A percentile compares a stretch with the other conserved stretches of the same genome.
phyloP scores from a whole-genome alignment of 2,329 filamentous ascomycete species.

The Ceratocystis colombiana region DNA sequence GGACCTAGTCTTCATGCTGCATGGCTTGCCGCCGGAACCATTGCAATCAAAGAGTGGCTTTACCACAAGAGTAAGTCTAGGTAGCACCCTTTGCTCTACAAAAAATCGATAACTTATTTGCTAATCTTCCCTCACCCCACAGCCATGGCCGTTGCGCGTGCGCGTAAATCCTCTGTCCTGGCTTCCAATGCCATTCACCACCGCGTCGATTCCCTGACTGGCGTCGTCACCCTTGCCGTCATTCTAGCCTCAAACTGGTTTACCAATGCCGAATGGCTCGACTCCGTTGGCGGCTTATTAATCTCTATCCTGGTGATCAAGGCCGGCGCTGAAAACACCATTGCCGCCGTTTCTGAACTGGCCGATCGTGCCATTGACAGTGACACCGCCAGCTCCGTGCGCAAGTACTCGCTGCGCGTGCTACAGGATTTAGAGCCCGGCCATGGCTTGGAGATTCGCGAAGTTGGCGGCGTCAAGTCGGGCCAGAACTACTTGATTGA shows the following conservation, averaged over 20 bases:
- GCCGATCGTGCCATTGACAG: conserved; percentile 83
- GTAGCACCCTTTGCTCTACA: not conserved
- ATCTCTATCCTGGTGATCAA: conserved; percentile 91
- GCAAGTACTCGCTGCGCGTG: conserved; percentile 52
- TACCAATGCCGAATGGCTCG: conserved; percentile 78
- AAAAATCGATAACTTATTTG: not conserved
- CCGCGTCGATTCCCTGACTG: conserved; percentile 88
- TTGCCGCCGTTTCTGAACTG: conserved; percentile 71
- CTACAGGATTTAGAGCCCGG: conserved; percentile 38
- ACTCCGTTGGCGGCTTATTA: conserved; percentile 82
- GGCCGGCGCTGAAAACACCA: conserved; percentile 78
- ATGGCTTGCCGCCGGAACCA: conserved; percentile 85
- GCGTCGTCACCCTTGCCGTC: conserved; percentile 80
- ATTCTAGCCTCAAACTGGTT: conserved; percentile 85
- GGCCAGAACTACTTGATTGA: conserved; percentile 95
- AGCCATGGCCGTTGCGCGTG: conserved; percentile 92
- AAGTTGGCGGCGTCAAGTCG: conserved; percentile 83
- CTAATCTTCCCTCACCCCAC: conserved; percentile 20
- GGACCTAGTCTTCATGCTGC: conserved; percentile 83
- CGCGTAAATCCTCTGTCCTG: conserved; percentile 89
- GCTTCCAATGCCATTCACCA: conserved; percentile 95
- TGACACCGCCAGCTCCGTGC: conserved; percentile 65
- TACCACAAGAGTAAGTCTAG: conserved; percentile 80
- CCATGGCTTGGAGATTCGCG: conserved; percentile 57
- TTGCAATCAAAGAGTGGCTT: conserved; percentile 90